phyloP scores from a whole-genome alignment of 1,284 basidiomycete genomes.

The Sporisorium exsertum region DNA sequence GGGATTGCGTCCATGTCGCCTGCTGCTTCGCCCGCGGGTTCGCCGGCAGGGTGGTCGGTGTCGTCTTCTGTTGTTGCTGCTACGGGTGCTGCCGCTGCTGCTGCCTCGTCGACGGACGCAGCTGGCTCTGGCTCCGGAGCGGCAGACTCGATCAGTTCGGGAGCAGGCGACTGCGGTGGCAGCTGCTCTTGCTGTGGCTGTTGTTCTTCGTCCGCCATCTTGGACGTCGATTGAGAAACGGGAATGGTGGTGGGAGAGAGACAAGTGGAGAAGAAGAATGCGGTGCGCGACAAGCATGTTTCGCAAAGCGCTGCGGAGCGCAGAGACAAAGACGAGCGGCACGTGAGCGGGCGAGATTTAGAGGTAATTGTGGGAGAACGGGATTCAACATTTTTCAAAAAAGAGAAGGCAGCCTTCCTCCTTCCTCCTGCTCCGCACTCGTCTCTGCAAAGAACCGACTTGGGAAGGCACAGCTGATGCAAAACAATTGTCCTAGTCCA shows the following conservation, averaged over 20 bases:
- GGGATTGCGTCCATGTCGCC: constrained; percentile 29
- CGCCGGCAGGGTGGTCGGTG: constrained; percentile 1
- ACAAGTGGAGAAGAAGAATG: neutral
- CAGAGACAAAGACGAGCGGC: constrained; percentile 1
- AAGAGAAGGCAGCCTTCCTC: neutral
- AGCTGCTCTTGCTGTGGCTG: constrained; percentile 9
- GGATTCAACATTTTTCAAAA: neutral
- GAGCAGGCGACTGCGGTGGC: constrained; percentile 10
- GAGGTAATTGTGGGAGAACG: neutral
- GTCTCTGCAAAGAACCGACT: neutral
- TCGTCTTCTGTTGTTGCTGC: constrained; percentile 7
- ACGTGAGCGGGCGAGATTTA: constrained; percentile 19
- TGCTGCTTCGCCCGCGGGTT: constrained; percentile 5
- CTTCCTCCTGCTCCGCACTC: neutral
- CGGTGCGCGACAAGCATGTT: neutral
- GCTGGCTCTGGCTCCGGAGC: neutral
- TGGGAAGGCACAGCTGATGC: neutral
- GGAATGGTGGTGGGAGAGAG: neutral
- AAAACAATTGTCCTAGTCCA: neutral
- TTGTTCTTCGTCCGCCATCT: constrained; percentile 38
- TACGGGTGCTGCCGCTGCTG: neutral
- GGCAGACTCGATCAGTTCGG: constrained; percentile 1
- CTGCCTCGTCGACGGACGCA: neutral
- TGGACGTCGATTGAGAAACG: neutral
- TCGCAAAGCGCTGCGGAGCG: neutral